phyloP scores from a whole-genome alignment of 352 stramenopile genomes.

The Phytopythium cucurbitacearum region DNA sequence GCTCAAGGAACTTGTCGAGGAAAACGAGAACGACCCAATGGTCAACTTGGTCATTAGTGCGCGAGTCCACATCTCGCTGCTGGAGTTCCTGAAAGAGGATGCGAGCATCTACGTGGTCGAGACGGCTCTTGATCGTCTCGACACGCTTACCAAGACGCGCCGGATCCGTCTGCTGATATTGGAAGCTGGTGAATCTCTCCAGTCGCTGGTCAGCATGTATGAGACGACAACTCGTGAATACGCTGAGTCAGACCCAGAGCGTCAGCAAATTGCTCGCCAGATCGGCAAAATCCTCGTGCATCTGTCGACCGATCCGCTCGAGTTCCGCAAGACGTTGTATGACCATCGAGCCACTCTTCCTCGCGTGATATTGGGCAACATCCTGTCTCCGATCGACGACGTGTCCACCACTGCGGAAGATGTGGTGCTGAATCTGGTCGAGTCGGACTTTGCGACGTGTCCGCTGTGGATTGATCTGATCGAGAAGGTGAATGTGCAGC shows the following conservation, averaged over 20 bases:
- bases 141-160: constrained; percentile 48
- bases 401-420: constrained; percentile 61
- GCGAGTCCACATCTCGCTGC: constrained; percentile 58
- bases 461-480: constrained; percentile 78
- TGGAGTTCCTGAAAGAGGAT: constrained; percentile 50
- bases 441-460: constrained; percentile 79
- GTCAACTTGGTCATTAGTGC: constrained; percentile 68
- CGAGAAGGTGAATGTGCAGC: constrained; percentile 50
- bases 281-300: constrained; percentile 59
- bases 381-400: constrained; percentile 44
- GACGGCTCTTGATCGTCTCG: constrained; percentile 38
- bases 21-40: constrained; percentile 54
- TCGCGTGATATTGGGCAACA: constrained; percentile 54
- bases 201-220: constrained; percentile 55
- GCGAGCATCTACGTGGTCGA: constrained; percentile 17
- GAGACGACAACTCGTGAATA: constrained; percentile 38
- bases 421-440: constrained; percentile 71
- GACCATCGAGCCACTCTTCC: constrained; percentile 56
- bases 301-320: constrained; percentile 64
- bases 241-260: constrained; percentile 16
- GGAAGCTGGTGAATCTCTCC: constrained; percentile 47
- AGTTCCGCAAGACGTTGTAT: constrained; percentile 80
- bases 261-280: constrained; percentile 41
- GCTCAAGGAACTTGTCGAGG: constrained; percentile 53
- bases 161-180: constrained; percentile 68